phyloP scores from a whole-genome alignment of 192 early-diverging fungal genomes.

The Coemansia sp. region DNA sequence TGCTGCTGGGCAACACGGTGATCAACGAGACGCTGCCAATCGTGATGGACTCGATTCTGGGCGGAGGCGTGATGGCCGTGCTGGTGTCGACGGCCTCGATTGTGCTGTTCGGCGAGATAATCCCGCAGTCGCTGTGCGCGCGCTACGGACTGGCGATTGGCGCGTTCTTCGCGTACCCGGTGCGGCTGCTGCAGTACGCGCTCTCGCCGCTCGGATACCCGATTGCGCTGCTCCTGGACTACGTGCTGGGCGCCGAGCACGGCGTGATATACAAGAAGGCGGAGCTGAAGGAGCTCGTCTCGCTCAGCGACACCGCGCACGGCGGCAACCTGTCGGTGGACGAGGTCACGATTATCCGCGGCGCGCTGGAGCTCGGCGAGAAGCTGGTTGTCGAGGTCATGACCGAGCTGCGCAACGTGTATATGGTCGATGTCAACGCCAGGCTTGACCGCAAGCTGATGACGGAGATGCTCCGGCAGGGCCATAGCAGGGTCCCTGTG shows the following conservation, averaged over 20 bases:
- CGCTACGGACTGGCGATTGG: conserved; percentile 87
- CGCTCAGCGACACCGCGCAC: conserved; percentile 67
- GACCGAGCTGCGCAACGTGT: conserved; percentile 71
- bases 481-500: conserved; percentile 78
- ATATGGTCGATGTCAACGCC: conserved; percentile 64
- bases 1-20: conserved; percentile 90
- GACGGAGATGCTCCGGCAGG: conserved; percentile 63
- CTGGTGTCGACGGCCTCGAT: conserved; percentile 85
- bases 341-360: conserved; percentile 78
- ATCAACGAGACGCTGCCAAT: conserved; percentile 94
- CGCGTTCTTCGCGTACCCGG: conserved; percentile 79
- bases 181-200: conserved; percentile 66
- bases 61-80: conserved; percentile 82
- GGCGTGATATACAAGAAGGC: conserved; percentile 86
- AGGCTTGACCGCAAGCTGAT: conserved; percentile 59
- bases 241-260: conserved; percentile 77
- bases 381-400: conserved; percentile 68
- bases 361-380: conserved; percentile 73
- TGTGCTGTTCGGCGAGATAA: conserved; percentile 94
- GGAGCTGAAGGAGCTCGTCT: conserved; percentile 77
- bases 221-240: conserved; percentile 82
- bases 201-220: conserved; percentile 76
- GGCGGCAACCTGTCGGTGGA: conserved; percentile 72
- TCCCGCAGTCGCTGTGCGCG: conserved; percentile 89
- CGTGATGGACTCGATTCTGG: conserved; percentile 73